Percentiles rank a stretch among this genome's conserved stretches.
phyloP scores from a whole-genome alignment of 805 yeast species.

The Candida ficus region DNA sequence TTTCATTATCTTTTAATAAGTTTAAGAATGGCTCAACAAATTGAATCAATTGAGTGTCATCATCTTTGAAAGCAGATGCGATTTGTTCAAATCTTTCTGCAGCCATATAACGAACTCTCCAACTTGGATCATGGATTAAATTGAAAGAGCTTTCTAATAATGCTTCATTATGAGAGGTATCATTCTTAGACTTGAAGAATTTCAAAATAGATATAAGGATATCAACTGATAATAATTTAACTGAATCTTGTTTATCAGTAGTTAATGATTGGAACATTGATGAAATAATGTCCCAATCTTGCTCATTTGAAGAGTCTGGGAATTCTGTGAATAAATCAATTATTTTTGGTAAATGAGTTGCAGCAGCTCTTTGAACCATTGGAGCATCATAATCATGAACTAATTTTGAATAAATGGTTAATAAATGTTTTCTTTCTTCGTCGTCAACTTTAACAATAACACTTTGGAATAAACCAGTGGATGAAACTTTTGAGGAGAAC shows the following conservation, averaged over 20 bases:
- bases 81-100: conserved; percentile 86
- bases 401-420: conserved; percentile 63
- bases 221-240: conserved; percentile 84
- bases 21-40: conserved; percentile 59
- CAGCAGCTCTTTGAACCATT: conserved; percentile 96
- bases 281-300: conserved; percentile 74
- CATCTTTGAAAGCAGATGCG: conserved; percentile 56
- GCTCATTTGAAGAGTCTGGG: conserved; percentile 41
- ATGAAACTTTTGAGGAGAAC: conserved; percentile 90
- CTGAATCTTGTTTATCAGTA: conserved; percentile 90
- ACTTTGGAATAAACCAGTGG: conserved; percentile 80
- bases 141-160: conserved; percentile 60
- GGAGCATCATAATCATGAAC: conserved; percentile 84
- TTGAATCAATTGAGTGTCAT: conserved; percentile 45
- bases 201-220: conserved; percentile 77
- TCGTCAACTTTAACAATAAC: conserved; percentile 57
- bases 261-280: conserved; percentile 76
- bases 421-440: conserved; percentile 51
- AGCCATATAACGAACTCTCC: conserved; percentile 98
- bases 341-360: conserved; percentile 71
- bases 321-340: conserved; percentile 53
- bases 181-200: conserved; percentile 55
- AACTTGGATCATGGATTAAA: conserved; percentile 81
- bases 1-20: conserved; percentile 87
- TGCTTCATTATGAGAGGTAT: conserved; percentile 54